phyloP scores from a whole-genome alignment of 2,329 filamentous ascomycete species.

The Alternaria panax region DNA sequence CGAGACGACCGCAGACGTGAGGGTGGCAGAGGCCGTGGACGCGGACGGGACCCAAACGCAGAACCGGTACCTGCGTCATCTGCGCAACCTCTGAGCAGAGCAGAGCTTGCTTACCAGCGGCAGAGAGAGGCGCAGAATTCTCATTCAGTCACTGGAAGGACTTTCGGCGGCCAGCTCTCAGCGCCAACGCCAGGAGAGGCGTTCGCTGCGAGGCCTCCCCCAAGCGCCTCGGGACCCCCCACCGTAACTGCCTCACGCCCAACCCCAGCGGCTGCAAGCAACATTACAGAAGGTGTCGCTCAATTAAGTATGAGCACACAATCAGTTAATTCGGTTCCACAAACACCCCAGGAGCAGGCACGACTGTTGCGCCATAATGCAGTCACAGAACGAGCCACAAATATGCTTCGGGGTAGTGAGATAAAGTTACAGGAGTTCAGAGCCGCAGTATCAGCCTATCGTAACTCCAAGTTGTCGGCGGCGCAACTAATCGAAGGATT shows the following conservation, averaged over 20 bases:
- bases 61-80: slow-evolving; percentile 79
- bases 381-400: slow-evolving; percentile 84
- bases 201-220: slow-evolving; percentile 57
- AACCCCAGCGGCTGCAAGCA: slow-evolving; percentile 20
- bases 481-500: slow-evolving; percentile 84
- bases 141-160: slow-evolving; percentile 78
- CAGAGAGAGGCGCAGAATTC: slow-evolving; percentile 91
- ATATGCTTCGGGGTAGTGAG: slow-evolving; percentile 78
- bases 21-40: slow-evolving; percentile 62
- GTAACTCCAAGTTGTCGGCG: slow-evolving; percentile 72
- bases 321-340: slow-evolving; percentile 34
- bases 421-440: slow-evolving; percentile 81
- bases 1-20: slow-evolving; percentile 47
- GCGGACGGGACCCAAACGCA: slow-evolving; percentile 86
- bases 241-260: slow-evolving; percentile 52
- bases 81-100: slow-evolving; percentile 80
- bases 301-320: slow-evolving; percentile 45
- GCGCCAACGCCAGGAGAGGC: slow-evolving; percentile 53
- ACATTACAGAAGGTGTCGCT: slow-evolving; percentile 28
- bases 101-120: slow-evolving; percentile 89
- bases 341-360: slow-evolving; percentile 78
- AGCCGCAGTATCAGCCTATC: slow-evolving; percentile 78
- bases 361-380: slow-evolving; percentile 80
- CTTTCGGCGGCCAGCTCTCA: slow-evolving; percentile 86
- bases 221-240: slow-evolving; percentile 45